A percentile compares a stretch with the other conserved stretches of the same genome.
Conservation (phyloP, 1,284 basidiomycete species). For the Ustilago tritici region DNA sequence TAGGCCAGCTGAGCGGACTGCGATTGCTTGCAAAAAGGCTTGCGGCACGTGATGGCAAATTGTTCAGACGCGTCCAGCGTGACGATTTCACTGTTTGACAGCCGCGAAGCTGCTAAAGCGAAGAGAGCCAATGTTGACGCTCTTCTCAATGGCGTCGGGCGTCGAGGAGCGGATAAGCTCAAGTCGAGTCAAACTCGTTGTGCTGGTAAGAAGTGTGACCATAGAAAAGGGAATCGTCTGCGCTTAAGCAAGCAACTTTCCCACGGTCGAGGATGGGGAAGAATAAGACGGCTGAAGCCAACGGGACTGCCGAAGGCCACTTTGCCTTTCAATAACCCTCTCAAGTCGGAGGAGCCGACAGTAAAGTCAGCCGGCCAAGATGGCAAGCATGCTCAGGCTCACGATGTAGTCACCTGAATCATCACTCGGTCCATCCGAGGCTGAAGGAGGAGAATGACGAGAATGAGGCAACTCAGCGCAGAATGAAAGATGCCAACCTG, state of each 20-base stretch:
- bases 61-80: constrained; percentile 26
- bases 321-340: neutral
- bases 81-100: neutral
- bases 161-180: neutral
- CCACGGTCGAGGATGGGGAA: constrained; percentile 25
- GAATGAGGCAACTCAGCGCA: constrained; percentile 2
- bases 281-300: neutral
- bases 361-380: neutral
- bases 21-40: neutral
- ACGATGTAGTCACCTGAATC: neutral
- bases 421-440: neutral
- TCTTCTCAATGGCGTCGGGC: neutral
- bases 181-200: neutral
- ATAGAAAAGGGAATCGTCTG: constrained; percentile 10
- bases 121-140: neutral
- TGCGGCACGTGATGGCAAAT: constrained; percentile 28
- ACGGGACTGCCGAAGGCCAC: neutral
- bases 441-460: neutral
- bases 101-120: neutral
- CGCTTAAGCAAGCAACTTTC: constrained; percentile 7
- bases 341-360: neutral
- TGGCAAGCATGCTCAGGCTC: too few relatives aligned
- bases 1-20: too few relatives aligned
- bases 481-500: neutral
- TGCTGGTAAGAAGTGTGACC: constrained; percentile 23